phyloP scores from a whole-genome alignment of 2,329 filamentous ascomycete species.

The Leptographium radiaticola region DNA sequence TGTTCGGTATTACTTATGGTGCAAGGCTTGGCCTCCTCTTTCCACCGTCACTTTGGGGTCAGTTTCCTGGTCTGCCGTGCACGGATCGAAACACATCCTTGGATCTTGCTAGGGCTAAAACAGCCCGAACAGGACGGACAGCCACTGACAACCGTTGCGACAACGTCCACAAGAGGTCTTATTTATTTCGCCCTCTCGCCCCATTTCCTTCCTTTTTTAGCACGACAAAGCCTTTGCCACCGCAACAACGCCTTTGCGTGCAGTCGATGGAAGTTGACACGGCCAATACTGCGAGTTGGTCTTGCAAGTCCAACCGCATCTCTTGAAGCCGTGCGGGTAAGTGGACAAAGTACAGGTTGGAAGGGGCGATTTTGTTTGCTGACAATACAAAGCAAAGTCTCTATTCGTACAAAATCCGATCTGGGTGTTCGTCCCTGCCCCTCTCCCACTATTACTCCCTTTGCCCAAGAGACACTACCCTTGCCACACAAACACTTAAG shows the following conservation, averaged over 20 bases:
- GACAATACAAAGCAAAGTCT: background rate
- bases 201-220: background rate
- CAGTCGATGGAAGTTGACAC: background rate
- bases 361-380: background rate
- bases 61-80: background rate
- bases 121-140: background rate
- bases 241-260: background rate
- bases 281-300: background rate
- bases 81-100: background rate
- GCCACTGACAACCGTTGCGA: background rate
- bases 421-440: background rate
- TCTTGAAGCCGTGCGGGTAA: background rate
- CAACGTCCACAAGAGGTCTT: background rate
- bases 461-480: constrained; percentile 7
- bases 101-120: background rate
- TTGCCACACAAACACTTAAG: constrained; percentile 37
- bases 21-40: background rate
- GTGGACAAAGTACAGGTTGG: constrained; percentile 2
- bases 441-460: background rate
- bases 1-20: no score
- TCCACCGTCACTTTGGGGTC: background rate
- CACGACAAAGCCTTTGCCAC: background rate
- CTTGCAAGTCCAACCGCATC: background rate
- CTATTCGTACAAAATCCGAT: background rate
- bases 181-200: background rate